Evolutionary conservation across 2,329 filamentous ascomycete species (phyloP), one percentile per base, ranked within the genome.

Genomic region (Sarocladiaceae sp.): DNA sequence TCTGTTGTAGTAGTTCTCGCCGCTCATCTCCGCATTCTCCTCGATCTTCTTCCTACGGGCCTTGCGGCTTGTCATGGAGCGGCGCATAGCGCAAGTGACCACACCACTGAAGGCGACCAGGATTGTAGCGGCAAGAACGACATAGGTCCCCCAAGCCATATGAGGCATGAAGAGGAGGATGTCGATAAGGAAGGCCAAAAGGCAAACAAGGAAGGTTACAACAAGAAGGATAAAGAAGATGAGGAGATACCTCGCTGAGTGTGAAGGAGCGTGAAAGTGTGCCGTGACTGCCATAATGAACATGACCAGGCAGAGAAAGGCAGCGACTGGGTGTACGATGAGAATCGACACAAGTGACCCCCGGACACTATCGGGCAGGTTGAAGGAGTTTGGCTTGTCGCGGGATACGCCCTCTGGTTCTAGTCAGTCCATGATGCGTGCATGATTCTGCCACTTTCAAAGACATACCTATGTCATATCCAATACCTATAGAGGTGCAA

Each of bases 21-120:
- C 93, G 66, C 89, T 97, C 92, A 97, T 97, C 66, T 97, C 92
- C 7, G 92, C 90, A 65, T 97, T 96, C 68, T 95, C 88, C 2
- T 85, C 90, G 64, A 97, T 95, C 42, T 90, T 83, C 74, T 86
- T 90, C 77, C 94, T 92, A 56, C 92, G 82, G n/a, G 92, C 89
- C 73, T 97, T 97, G 61, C 93, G 83, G 68, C 89, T 89, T 55
- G 97, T 89, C 53, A 97, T 75, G 2, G 92, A 95, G 55, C 93
- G 84, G 57, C 94, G 87, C 91, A 97, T 97, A 20, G 90, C 91
- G 66, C 92, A 99, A 8, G 91, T 92, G 31, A 97, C 84, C 53
- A 99, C 80, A 37, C 86, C 87, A 64, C 89, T 88, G 22, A 90
- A 76, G 50, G 88, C 84, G 48, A 96, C 88, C 52, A 97, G 73